phyloP scores from a whole-genome alignment of 1,284 basidiomycete species.

The Naganishia liquefaciens region DNA sequence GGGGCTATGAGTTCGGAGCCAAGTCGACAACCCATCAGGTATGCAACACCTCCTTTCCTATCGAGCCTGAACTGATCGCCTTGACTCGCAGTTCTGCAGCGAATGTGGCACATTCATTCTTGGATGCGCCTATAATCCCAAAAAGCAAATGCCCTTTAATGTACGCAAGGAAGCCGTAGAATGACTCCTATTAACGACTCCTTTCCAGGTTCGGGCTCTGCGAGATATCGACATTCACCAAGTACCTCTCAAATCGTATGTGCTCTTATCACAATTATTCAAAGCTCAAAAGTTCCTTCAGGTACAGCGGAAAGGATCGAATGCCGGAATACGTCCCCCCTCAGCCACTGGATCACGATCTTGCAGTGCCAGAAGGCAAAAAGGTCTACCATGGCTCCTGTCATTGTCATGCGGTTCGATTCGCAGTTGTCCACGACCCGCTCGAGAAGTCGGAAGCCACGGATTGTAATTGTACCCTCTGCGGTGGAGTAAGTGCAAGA shows the following conservation, averaged over 20 bases:
- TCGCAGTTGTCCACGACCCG: slow-evolving; percentile 32
- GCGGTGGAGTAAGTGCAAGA: slow-evolving; percentile 35
- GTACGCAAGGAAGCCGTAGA: neutral
- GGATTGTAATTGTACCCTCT: slow-evolving; percentile 38
- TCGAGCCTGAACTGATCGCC: neutral
- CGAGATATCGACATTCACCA: slow-evolving; percentile 35
- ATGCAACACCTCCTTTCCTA: slow-evolving; percentile 7
- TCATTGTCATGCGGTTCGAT: slow-evolving; percentile 37
- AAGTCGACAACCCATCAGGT: slow-evolving; percentile 34
- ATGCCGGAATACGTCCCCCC: slow-evolving; percentile 31
- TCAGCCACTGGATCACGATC: slow-evolving; percentile 14
- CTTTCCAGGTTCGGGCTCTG: slow-evolving; percentile 33
- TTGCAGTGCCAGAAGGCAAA: slow-evolving; percentile 33
- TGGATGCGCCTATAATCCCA: slow-evolving; percentile 6
- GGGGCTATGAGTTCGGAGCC: slow-evolving; percentile 34
- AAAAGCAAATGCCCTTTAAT: slow-evolving; percentile 33
- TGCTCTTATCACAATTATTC: neutral
- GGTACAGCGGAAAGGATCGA: slow-evolving; percentile 32
- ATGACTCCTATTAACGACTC: neutral
- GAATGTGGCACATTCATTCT: slow-evolving; percentile 34
- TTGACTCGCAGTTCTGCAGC: slow-evolving; percentile 33
- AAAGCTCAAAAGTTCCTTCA: neutral
- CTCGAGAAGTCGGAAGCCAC: slow-evolving; percentile 25
- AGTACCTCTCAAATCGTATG: slow-evolving; percentile 31
- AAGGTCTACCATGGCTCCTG: slow-evolving; percentile 35